These are phyloP conservation scores for Incumbomyces delicatus DNA, from an alignment of 2,329 filamentous ascomycete genomes.

Conservation along the genomic window DNA sequence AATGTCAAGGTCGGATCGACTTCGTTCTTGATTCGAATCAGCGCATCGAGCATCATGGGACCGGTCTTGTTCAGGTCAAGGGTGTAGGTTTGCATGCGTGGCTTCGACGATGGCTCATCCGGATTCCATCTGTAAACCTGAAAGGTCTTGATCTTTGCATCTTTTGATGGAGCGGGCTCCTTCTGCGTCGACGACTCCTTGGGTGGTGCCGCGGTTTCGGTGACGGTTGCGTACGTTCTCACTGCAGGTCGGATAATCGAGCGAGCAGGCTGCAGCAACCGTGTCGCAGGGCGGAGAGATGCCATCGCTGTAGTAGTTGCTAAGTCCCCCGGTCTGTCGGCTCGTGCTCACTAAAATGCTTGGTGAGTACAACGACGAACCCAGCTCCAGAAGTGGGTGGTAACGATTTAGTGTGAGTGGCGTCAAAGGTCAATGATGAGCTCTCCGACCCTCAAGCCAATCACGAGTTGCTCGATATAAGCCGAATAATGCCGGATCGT, in stretches of 20 bases:
- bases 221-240: slow-evolving; percentile 40
- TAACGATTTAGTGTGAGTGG: not conserved
- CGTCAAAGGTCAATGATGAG: slow-evolving; percentile 5
- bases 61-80: slow-evolving; percentile 98
- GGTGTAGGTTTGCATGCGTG: slow-evolving; percentile 87
- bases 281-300: slow-evolving; percentile 39
- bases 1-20: slow-evolving; percentile 93
- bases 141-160: slow-evolving; percentile 77
- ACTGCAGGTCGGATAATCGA: slow-evolving; percentile 30
- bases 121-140: slow-evolving; percentile 99
- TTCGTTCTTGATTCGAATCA: slow-evolving; percentile 99
- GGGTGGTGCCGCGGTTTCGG: slow-evolving; percentile 33
- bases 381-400: not conserved
- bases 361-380: too few species aligned
- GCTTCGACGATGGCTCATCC: slow-evolving; percentile 84
- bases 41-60: slow-evolving; percentile 93
- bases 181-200: slow-evolving; percentile 51
- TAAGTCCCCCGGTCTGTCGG: too few species aligned
- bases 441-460: not conserved
- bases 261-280: slow-evolving; percentile 28
- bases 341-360: too few species aligned
- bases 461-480: slow-evolving; percentile 2
- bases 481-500: not conserved
- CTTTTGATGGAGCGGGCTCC: slow-evolving; percentile 48
- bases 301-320: slow-evolving; percentile 29